Conservation (phyloP, 768 basidiomycete species). For the Zangia roseola region DNA sequence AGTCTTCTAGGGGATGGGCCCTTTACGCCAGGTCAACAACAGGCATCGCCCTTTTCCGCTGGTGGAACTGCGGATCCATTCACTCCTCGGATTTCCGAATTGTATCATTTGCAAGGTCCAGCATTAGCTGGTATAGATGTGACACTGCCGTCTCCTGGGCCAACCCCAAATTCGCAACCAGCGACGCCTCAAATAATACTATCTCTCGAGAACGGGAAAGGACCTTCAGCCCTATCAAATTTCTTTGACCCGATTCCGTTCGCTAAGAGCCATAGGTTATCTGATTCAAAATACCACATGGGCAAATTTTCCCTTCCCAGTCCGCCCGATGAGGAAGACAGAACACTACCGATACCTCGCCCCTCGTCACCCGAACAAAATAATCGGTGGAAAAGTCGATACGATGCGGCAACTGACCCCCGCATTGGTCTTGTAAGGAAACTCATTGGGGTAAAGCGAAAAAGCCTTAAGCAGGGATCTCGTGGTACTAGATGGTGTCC, state of each 20-base stretch:
- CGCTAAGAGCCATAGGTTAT: constrained; percentile 53
- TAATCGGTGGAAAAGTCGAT: constrained; percentile 50
- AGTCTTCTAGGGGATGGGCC: constrained; percentile 30
- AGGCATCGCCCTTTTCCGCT: constrained; percentile 29
- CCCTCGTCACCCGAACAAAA: constrained; percentile 16
- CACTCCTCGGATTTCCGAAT: constrained; percentile 22
- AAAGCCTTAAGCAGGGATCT: constrained; percentile 39
- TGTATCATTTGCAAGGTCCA: constrained; percentile 25
- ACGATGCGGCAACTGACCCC: constrained; percentile 66
- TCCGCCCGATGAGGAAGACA: constrained; percentile 53
- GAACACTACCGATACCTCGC: constrained; percentile 25
- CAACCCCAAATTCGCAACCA: constrained; percentile 49
- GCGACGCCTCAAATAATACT: constrained; percentile 55
- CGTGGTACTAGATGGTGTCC: constrained; percentile 37
- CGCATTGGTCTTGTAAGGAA: constrained; percentile 66
- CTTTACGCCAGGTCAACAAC: constrained; percentile 30
- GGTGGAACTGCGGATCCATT: constrained; percentile 20
- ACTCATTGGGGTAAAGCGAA: constrained; percentile 71
- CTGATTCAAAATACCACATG: constrained; percentile 70
- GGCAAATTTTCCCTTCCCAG: constrained; percentile 76
- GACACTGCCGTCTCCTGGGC: constrained; percentile 50
- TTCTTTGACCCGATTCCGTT: constrained; percentile 78
- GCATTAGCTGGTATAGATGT: constrained; percentile 39
- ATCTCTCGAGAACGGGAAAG: constrained; percentile 25
- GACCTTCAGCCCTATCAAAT: constrained; percentile 20